These are phyloP conservation scores for Fragosphaeria purpurea DNA, from an alignment of 2,329 filamentous ascomycete species.

Conservation along the genomic window DNA sequence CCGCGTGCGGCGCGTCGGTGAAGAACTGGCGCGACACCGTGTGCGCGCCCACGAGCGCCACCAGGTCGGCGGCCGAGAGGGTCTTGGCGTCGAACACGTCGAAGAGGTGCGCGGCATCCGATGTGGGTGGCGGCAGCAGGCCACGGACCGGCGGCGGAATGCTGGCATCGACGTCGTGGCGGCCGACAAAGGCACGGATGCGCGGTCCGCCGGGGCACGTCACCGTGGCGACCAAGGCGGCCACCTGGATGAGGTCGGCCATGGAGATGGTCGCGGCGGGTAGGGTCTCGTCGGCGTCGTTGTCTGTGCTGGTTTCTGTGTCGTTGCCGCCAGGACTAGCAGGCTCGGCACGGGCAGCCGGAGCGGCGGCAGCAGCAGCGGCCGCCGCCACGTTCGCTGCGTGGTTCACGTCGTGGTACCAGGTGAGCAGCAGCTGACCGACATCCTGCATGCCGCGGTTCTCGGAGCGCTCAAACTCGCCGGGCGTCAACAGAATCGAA, in stretches of 20 bases:
- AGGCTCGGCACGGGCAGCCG: slow-evolving; percentile 26
- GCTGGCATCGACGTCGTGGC: slow-evolving; percentile 28
- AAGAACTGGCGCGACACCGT: slow-evolving; percentile 36
- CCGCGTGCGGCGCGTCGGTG: slow-evolving; percentile 27
- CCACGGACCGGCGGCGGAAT: slow-evolving; percentile 28
- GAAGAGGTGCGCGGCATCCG: slow-evolving; percentile 31
- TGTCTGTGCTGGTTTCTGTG: too few relatives aligned
- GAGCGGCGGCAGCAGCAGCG: slow-evolving; percentile 43
- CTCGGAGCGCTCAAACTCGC: slow-evolving; percentile 27
- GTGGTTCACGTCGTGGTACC: slow-evolving; percentile 28
- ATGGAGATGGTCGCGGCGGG: slow-evolving; percentile 29
- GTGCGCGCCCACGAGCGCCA: slow-evolving; percentile 46
- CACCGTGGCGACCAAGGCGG: slow-evolving; percentile 35
- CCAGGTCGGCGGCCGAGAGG: slow-evolving; percentile 36
- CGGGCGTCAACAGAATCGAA: slow-evolving; percentile 30
- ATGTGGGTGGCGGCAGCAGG: slow-evolving; percentile 33
- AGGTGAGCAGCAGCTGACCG: slow-evolving; percentile 24
- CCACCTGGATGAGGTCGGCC: slow-evolving; percentile 45
- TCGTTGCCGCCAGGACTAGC: neutral
- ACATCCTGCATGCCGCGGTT: slow-evolving; percentile 38
- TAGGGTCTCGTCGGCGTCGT: neutral
- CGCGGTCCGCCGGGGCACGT: slow-evolving; percentile 42
- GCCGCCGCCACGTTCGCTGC: slow-evolving; percentile 13
- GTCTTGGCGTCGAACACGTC: slow-evolving; percentile 40
- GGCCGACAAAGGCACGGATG: slow-evolving; percentile 38